Percentiles rank a stretch among this genome's conserved stretches.
These are phyloP conservation scores for Cryptococcus neoformans DNA, from an alignment of 1,284 basidiomycete genomes.

Conservation along the genomic window DNA sequence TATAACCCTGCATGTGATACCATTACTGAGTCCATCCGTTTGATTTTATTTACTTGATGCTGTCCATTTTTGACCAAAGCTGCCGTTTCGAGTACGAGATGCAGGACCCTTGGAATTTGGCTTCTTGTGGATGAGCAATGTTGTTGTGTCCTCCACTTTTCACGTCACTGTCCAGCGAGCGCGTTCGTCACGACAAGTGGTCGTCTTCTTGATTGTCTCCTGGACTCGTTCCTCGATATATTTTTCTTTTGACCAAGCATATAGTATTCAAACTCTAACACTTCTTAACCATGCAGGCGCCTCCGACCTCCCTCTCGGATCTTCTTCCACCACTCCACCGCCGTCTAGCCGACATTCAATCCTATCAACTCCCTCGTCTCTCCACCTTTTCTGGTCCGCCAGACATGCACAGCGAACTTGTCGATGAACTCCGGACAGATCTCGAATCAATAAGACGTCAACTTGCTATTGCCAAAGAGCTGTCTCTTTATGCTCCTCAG, in stretches of 20 bases:
- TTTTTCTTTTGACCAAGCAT: neutral
- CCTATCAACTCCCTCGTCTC: slow-evolving; percentile 72
- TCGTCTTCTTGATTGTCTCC: neutral
- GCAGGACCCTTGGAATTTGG: too few species aligned
- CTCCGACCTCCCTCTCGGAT: neutral
- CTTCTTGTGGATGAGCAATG: too few species aligned
- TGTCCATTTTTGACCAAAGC: too few species aligned
- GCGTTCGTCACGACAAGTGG: too few species aligned
- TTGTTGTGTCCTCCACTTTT: neutral
- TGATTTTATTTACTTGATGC: too few species aligned
- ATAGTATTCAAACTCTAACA: neutral
- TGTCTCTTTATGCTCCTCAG: neutral
- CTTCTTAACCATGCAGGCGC: neutral
- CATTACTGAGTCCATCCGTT: neutral
- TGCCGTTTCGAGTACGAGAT: too few species aligned
- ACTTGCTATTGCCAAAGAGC: slow-evolving; percentile 57
- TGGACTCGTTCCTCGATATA: neutral
- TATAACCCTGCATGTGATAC: slow-evolving; percentile 12
- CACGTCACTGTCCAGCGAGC: neutral
- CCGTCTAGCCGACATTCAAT: slow-evolving; percentile 60
- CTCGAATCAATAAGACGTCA: slow-evolving; percentile 61
- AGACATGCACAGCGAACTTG: slow-evolving; percentile 64
- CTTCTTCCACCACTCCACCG: slow-evolving; percentile 45
- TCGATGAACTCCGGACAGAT: slow-evolving; percentile 71
- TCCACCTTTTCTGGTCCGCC: slow-evolving; percentile 63